These are phyloP conservation scores for Debaryomyces nepalensis DNA, from an alignment of 1,139 yeast genomes.

Conservation along the genomic window DNA sequence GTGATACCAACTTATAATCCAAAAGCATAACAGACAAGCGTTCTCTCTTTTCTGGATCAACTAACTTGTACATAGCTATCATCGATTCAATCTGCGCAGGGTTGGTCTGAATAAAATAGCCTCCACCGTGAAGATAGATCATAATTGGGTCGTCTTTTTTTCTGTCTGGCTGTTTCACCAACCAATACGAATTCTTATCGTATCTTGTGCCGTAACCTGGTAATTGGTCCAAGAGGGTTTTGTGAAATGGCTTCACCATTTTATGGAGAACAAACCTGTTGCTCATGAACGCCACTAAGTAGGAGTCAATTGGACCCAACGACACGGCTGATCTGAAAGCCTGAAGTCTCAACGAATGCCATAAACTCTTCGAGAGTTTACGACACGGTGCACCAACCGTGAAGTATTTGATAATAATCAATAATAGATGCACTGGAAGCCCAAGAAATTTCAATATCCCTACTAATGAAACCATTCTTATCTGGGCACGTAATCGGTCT, in stretches of 20 bases:
- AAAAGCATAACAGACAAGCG: constrained; percentile 38
- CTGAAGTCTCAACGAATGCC: constrained; percentile 9
- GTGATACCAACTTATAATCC: constrained; percentile 44
- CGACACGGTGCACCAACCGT: constrained; percentile 14
- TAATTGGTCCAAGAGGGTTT: constrained; percentile 13
- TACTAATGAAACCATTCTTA: background rate
- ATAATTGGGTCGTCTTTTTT: constrained; percentile 41
- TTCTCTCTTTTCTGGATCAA: constrained; percentile 31
- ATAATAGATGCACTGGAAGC: constrained; percentile 14
- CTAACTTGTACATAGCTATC: constrained; percentile 33
- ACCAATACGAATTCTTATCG: constrained; percentile 43
- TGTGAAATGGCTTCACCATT: background rate
- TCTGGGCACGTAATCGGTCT: background rate
- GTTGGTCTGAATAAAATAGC: constrained; percentile 41
- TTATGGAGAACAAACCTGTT: constrained; percentile 11
- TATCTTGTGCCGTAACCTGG: constrained; percentile 41
- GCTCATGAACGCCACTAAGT: constrained; percentile 11
- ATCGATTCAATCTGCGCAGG: constrained; percentile 39
- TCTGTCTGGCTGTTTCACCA: constrained; percentile 35
- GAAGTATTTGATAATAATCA: constrained; percentile 11
- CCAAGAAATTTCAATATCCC: constrained; percentile 11
- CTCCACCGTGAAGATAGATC: constrained; percentile 50
- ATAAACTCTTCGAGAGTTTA: constrained; percentile 13
- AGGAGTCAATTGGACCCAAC: constrained; percentile 11
- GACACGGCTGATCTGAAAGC: constrained; percentile 12